Evolutionary conservation across 176 grass and related monocot species (phyloP), one percentile per base, ranked within the genome.

Genomic region (Pontederia paniculata): DNA sequence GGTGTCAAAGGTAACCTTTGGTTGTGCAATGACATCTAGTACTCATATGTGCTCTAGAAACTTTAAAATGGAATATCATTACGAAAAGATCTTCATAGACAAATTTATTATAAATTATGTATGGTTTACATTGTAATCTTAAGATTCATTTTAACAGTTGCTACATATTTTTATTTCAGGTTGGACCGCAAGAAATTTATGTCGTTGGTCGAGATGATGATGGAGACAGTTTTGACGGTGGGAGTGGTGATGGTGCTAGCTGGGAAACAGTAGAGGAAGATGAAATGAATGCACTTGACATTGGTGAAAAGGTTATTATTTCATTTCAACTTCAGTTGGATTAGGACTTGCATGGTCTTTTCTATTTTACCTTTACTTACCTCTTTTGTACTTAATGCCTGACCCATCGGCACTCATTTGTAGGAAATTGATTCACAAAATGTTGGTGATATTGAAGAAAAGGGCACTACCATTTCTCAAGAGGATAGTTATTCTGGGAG

Each of bases 251-350:
- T 43, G 83, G 73, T 60, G 88, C 80, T 76, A 98, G 86, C 74
- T 98, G 93, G 93, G 93, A 88, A 82, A 98, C 93, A 62, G 75
- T 84, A 71, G 83, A 88, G 74, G 93, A 91, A 55, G 79, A 84
- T 59, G 83, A 91, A 76, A 81, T 84, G 72, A 72, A 84, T 54
- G 69, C 70, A 45, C 68, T 76, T 72, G 74, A 83, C 70, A 67
- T 61, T 58, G 58, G 82, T 68, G 71, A 65, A 56, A 82, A 83
- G 79, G 89, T 95, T 63, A 37, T 37, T 74, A 75, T 71, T 18
- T 72, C 48, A 65, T 16, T 52, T 77, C 18, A 48, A 37, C 3
- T 6, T 57, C 25, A 50, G 47, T 13, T 47, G 46, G 18, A 25
- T 22, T n/a, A 31, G 56, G 49, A 13, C 44, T 45, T 28, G 23